Conservation (phyloP, 805 yeast genomes). For the Yarrowia keelungensis region DNA sequence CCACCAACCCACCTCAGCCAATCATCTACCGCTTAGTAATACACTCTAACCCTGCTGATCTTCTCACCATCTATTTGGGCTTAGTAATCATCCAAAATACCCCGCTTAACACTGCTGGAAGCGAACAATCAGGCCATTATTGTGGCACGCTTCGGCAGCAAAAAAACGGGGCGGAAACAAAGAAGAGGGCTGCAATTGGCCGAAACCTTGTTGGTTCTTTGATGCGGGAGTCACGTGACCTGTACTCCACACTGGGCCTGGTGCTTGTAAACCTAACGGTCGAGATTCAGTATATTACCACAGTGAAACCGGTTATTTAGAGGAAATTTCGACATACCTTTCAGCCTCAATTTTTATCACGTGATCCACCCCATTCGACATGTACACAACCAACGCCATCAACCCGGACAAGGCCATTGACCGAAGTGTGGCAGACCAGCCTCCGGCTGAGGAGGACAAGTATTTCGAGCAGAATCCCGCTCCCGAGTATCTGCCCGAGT, state of each 20-base stretch:
- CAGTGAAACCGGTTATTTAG: too few relatives aligned
- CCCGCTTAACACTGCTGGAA: neutral
- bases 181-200: slow-evolving; percentile 17
- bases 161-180: slow-evolving; percentile 1
- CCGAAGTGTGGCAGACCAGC: slow-evolving; percentile 73
- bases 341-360: neutral
- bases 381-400: slow-evolving; percentile 53
- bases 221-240: neutral
- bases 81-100: neutral
- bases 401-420: slow-evolving; percentile 71
- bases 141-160: slow-evolving; percentile 6
- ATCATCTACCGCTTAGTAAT: too few relatives aligned
- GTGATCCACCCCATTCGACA: neutral
- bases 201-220: slow-evolving; percentile 2
- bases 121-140: neutral
- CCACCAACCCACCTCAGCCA: too few relatives aligned
- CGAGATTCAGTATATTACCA: too few relatives aligned
- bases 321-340: too few relatives aligned
- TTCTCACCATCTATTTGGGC: too few relatives aligned
- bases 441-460: slow-evolving; percentile 77
- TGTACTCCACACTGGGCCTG: slow-evolving; percentile 5
- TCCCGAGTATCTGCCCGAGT: slow-evolving; percentile 73
- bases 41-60: too few relatives aligned
- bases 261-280: neutral
- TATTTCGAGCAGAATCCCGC: slow-evolving; percentile 76